Conservation (phyloP, 2,329 filamentous ascomycete genomes). For the Phialophora chinensis region DNA sequence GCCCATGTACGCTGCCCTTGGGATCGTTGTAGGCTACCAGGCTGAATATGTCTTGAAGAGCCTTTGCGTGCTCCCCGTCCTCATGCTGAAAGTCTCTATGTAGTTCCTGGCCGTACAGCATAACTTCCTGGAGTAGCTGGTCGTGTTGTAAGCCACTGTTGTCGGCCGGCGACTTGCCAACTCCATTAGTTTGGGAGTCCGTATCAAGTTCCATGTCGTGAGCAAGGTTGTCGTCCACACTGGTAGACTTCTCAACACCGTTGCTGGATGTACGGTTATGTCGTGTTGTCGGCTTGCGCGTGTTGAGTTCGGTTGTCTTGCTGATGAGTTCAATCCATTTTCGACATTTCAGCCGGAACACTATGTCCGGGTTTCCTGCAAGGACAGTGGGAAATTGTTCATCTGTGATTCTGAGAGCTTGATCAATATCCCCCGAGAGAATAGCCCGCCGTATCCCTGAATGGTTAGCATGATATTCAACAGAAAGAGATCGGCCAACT, state of each 20-base stretch:
- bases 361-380: conserved; percentile 77
- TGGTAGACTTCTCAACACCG: conserved; percentile 48
- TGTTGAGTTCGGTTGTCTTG: conserved; percentile 69
- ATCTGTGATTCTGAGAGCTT: conserved; percentile 80
- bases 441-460: conserved; percentile 85
- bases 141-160: conserved; percentile 48
- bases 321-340: conserved; percentile 97
- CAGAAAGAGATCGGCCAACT: conserved; percentile 43
- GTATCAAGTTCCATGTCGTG: conserved; percentile 64
- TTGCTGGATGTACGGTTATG: conserved; percentile 43
- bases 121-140: conserved; percentile 69
- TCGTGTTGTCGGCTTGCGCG: conserved; percentile 51
- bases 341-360: conserved; percentile 85
- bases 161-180: conserved; percentile 42
- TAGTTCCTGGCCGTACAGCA: conserved; percentile 80
- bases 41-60: conserved; percentile 83
- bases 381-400: conserved; percentile 81
- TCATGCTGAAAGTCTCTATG: conserved; percentile 78
- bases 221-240: conserved; percentile 49
- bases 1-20: conserved; percentile 74
- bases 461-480: conserved; percentile 20
- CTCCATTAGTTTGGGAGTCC: conserved; percentile 39
- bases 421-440: conserved; percentile 89
- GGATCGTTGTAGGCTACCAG: conserved; percentile 87
- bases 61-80: conserved; percentile 71